phyloP scores from a whole-genome alignment of 352 stramenopile species.

The Phytophthora capsici region DNA sequence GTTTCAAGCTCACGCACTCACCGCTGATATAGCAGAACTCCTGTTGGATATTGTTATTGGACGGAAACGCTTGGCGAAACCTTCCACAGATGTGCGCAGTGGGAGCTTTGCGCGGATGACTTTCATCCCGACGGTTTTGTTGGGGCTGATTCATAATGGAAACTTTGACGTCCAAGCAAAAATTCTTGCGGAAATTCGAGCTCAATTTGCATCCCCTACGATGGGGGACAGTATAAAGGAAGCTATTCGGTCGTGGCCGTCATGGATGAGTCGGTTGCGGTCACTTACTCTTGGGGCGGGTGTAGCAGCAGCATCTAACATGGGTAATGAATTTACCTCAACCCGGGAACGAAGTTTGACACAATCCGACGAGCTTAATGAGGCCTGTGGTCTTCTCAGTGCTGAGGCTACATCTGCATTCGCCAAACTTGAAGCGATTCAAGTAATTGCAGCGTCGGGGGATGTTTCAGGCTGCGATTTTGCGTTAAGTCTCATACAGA shows the following conservation, averaged over 20 bases:
- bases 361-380: conserved; percentile 52
- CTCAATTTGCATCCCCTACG: conserved; percentile 48
- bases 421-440: conserved; percentile 63
- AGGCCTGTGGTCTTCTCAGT: conserved; percentile 61
- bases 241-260: conserved; percentile 74
- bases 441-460: conserved; percentile 47
- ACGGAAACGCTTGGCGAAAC: conserved; percentile 32
- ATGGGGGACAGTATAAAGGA: conserved; percentile 66
- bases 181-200: conserved; percentile 62
- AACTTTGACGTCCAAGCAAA: conserved; percentile 60
- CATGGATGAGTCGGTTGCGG: conserved; percentile 64
- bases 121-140: conserved; percentile 62
- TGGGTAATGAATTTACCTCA: conserved; percentile 3
- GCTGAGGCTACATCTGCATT: conserved; percentile 50
- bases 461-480: conserved; percentile 64
- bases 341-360: conserved; percentile 25
- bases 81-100: conserved; percentile 25
- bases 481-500: conserved; percentile 64
- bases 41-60: conserved; percentile 75
- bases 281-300: conserved; percentile 36
- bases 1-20: conserved; percentile 60
- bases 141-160: conserved; percentile 53
- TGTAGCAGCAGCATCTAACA: conserved; percentile 19
- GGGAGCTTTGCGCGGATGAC: conserved; percentile 60
- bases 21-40: conserved; percentile 49